Percentiles rank a stretch among this genome's conserved stretches.
These are phyloP conservation scores for Cercis canadensis DNA, from an alignment of 306 rosid species.

Conservation along the genomic window DNA sequence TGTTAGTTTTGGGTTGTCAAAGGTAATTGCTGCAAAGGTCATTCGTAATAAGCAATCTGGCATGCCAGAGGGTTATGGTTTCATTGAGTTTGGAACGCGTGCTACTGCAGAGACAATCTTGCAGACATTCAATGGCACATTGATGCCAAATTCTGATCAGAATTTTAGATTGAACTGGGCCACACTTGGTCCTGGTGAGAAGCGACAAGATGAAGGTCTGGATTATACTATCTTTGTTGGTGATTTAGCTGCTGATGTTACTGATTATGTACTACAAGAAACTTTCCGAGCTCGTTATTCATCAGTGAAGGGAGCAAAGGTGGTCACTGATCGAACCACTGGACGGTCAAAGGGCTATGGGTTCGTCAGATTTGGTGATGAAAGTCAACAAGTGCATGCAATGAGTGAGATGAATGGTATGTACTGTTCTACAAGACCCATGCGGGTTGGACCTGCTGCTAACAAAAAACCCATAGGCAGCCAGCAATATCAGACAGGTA, in stretches of 20 bases:
- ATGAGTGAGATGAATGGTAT: slow-evolving; percentile 75
- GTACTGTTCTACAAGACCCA: slow-evolving; percentile 66
- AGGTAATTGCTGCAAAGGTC: slow-evolving; percentile 59
- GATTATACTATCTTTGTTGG: slow-evolving; percentile 68
- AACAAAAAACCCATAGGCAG: slow-evolving; percentile 59
- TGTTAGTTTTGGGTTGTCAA: not conserved
- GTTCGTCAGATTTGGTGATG: slow-evolving; percentile 69
- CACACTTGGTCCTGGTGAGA: slow-evolving; percentile 70
- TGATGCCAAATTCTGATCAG: slow-evolving; percentile 64
- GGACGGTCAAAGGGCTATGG: slow-evolving; percentile 79
- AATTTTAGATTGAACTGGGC: slow-evolving; percentile 76
- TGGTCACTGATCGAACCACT: slow-evolving; percentile 68
- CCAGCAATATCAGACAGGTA: slow-evolving; percentile 63
- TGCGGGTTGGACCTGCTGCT: slow-evolving; percentile 73
- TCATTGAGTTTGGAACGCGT: slow-evolving; percentile 58
- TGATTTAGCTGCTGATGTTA: slow-evolving; percentile 74
- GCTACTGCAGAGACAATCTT: slow-evolving; percentile 55
- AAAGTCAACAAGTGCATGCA: slow-evolving; percentile 61
- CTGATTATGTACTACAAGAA: slow-evolving; percentile 67
- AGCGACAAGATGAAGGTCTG: slow-evolving; percentile 70
- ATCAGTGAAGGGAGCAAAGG: slow-evolving; percentile 71
- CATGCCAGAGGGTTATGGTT: slow-evolving; percentile 67
- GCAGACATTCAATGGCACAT: slow-evolving; percentile 54
- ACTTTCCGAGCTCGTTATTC: slow-evolving; percentile 52
- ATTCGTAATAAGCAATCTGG: slow-evolving; percentile 65